These are phyloP conservation scores for Fraxinus dipetala DNA, from an alignment of 305 asterid species.

Conservation along the genomic window DNA sequence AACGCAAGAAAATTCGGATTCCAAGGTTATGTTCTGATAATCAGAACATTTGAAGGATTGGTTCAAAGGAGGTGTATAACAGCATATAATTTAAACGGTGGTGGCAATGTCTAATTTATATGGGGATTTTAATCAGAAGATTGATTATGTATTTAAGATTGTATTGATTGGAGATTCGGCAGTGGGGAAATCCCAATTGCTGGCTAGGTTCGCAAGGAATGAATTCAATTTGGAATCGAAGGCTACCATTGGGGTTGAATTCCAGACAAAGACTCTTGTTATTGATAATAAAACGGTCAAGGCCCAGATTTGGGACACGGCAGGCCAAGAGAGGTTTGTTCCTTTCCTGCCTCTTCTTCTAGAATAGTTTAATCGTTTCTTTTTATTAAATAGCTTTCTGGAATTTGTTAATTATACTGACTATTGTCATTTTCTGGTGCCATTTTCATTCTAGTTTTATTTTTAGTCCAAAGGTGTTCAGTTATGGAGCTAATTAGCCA, in stretches of 20 bases:
- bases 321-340: not conserved
- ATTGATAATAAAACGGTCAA: conserved; percentile 24
- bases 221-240: conserved; percentile 27
- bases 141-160: conserved; percentile 28
- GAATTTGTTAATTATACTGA: not conserved
- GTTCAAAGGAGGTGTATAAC: not conserved
- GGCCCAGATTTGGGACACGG: not conserved
- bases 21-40: not conserved
- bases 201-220: conserved; percentile 25
- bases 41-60: conserved; percentile 1
- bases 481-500: not conserved
- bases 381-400: no score
- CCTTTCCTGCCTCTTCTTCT: not conserved
- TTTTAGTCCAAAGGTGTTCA: not conserved
- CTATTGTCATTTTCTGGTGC: not conserved
- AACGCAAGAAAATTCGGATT: not conserved
- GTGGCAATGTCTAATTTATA: conserved; percentile 30
- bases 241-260: conserved; percentile 33
- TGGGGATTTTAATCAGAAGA: conserved; percentile 29
- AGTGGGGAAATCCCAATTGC: conserved; percentile 26
- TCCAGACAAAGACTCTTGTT: conserved; percentile 25
- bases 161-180: conserved; percentile 32
- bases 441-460: not conserved
- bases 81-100: not conserved
- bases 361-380: not conserved